phyloP scores from a whole-genome alignment of 225 moss, liverwort and hornwort species.

The Pseudoscleropodium purum region DNA sequence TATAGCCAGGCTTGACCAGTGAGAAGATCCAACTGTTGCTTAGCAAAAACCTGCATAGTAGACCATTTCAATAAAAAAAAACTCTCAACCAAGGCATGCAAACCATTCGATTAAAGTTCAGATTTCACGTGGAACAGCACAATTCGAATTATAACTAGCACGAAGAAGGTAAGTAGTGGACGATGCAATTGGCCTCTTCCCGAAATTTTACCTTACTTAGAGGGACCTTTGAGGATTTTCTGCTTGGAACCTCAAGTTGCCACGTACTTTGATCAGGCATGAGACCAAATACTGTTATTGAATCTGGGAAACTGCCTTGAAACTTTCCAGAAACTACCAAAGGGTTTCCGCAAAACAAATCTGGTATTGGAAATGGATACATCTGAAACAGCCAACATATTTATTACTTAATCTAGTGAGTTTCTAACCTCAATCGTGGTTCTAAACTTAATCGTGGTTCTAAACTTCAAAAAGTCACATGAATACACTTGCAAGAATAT shows the following conservation, averaged over 20 bases:
- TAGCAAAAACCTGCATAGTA: constrained; percentile 62
- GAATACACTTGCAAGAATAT: neutral
- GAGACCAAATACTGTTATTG: constrained; percentile 45
- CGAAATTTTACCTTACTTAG: constrained; percentile 48
- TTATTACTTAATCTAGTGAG: neutral
- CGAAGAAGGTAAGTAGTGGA: neutral
- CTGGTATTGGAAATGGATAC: constrained; percentile 69
- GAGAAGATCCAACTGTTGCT: constrained; percentile 72
- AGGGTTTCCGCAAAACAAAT: constrained; percentile 74
- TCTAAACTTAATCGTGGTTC: neutral
- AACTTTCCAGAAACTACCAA: constrained; percentile 68
- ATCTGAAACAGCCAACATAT: constrained; percentile 30
- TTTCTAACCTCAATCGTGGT: neutral
- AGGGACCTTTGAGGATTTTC: constrained; percentile 43
- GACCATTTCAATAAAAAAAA: neutral
- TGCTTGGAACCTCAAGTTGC: constrained; percentile 42
- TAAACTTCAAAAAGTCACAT: neutral
- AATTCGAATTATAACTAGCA: neutral
- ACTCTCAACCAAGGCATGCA: neutral
- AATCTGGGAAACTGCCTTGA: constrained; percentile 46
- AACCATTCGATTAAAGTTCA: neutral
- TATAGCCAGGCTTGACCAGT: constrained; percentile 67
- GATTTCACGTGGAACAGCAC: neutral
- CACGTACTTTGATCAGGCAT: constrained; percentile 47
- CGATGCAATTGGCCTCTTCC: neutral